These are phyloP conservation scores for Saccharum spontaneum DNA, from an alignment of 176 grass and related monocot species.

Conservation along the genomic window DNA sequence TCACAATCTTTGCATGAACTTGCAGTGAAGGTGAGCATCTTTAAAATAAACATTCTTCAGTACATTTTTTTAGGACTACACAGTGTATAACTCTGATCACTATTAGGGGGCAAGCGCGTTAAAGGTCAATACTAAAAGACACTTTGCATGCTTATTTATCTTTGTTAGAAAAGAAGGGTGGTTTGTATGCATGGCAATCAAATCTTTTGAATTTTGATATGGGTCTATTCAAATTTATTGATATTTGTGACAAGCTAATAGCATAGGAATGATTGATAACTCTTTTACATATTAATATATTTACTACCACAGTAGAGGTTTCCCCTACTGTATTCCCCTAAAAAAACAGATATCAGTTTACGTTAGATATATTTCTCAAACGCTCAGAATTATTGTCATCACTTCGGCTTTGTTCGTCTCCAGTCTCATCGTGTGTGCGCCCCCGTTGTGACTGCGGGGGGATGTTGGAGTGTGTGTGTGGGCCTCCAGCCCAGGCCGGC, in stretches of 20 bases:
- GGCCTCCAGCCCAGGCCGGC: too few relatives aligned
- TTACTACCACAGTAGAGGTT: too few relatives aligned
- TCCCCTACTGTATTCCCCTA: background rate
- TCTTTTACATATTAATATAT: background rate
- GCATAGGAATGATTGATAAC: background rate
- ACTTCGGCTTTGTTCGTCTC: too few relatives aligned
- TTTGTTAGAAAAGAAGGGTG: background rate
- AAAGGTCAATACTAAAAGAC: conserved; percentile 8
- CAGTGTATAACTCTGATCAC: background rate
- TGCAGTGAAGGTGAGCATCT: conserved; percentile 82
- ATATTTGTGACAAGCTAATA: background rate
- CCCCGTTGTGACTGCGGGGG: too few relatives aligned
- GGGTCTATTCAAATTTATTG: background rate
- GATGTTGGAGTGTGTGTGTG: too few relatives aligned
- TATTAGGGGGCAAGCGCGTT: background rate
- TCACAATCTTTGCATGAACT: conserved; percentile 98
- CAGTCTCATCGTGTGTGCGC: too few relatives aligned
- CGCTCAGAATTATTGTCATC: too few relatives aligned
- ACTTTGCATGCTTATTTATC: conserved; percentile 10
- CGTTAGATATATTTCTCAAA: background rate
- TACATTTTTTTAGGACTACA: background rate
- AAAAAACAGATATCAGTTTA: background rate
- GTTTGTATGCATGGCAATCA: background rate
- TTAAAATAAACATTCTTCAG: background rate
- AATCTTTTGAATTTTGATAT: conserved; percentile 10